These are phyloP conservation scores for Xylaria arbuscula DNA, from an alignment of 2,329 filamentous ascomycete genomes.

Conservation along the genomic window DNA sequence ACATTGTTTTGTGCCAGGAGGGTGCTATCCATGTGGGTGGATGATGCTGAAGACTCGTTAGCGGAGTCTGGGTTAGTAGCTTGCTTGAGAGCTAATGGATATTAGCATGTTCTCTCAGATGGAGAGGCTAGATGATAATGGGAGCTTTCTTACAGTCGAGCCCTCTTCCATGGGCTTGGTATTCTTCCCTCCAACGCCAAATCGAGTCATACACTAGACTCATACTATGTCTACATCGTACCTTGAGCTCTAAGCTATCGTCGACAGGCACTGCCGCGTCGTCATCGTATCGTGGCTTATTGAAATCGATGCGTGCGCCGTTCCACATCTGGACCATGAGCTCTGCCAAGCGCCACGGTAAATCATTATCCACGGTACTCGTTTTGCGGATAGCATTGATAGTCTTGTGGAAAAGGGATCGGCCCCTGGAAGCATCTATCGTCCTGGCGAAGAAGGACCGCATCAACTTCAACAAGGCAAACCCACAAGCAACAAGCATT, in stretches of 20 bases:
- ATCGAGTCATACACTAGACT: conserved; percentile 86
- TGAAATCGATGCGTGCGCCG: conserved; percentile 66
- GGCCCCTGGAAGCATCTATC: conserved; percentile 75
- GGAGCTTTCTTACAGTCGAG: conserved; percentile 71
- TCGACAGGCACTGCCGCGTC: conserved; percentile 68
- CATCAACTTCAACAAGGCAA: conserved; percentile 81
- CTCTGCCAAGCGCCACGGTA: conserved; percentile 82
- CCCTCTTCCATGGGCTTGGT: conserved; percentile 75
- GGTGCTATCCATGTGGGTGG: conserved; percentile 72
- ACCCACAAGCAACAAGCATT: conserved; percentile 85
- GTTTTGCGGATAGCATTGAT: conserved; percentile 77
- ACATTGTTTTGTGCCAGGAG: conserved; percentile 62
- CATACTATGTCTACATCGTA: conserved; percentile 87
- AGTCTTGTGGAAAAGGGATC: conserved; percentile 76
- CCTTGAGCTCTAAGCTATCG: conserved; percentile 80
- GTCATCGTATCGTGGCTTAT: conserved; percentile 60
- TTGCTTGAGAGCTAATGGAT: conserved; percentile 76
- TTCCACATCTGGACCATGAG: conserved; percentile 92
- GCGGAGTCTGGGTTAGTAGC: conserved; percentile 86
- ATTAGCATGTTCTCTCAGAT: conserved; percentile 50
- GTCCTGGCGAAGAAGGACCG: conserved; percentile 79
- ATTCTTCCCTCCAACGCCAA: conserved; percentile 87
- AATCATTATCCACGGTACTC: conserved; percentile 80
- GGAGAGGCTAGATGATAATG: conserved; percentile 44
- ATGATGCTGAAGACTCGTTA: conserved; percentile 77